Percentiles rank a stretch among this genome's conserved stretches.
These are phyloP conservation scores for Leccinum broughii DNA, from an alignment of 768 basidiomycete genomes.

Conservation along the genomic window DNA sequence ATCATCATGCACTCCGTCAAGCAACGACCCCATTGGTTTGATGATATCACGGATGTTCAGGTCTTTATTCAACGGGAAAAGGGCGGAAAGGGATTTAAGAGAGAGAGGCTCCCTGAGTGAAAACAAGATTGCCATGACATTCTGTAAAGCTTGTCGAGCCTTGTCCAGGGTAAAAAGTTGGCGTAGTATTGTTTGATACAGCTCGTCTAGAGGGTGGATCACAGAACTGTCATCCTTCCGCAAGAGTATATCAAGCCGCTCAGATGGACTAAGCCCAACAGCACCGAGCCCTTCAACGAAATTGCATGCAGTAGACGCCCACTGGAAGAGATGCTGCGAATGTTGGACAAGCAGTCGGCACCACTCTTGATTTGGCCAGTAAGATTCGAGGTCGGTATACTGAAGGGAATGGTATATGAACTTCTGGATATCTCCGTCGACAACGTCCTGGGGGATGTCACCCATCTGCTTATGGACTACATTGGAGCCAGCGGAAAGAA, in stretches of 20 bases:
- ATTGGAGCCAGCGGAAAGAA: not conserved
- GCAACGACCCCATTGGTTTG: not conserved
- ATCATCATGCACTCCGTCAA: not conserved
- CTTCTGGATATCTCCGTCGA: not conserved
- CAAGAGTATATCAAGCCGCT: not conserved
- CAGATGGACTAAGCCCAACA: not conserved
- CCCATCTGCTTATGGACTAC: not conserved
- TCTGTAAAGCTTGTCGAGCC: not conserved
- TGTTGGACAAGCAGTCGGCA: not conserved
- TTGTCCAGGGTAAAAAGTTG: not conserved
- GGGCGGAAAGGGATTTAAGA: not conserved
- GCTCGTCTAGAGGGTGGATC: not conserved
- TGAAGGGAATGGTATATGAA: not conserved
- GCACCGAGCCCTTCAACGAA: not conserved
- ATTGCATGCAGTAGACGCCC: not conserved
- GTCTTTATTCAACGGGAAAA: too few relatives aligned
- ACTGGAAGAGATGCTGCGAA: not conserved
- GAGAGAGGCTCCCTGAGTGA: not conserved
- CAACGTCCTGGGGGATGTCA: not conserved
- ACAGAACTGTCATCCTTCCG: not conserved
- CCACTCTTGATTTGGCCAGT: not conserved
- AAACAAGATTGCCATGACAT: not conserved
- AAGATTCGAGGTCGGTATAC: not conserved
- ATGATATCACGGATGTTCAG: not conserved
- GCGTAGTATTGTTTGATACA: not conserved